A percentile compares a stretch with the other conserved stretches of the same genome.
These are phyloP conservation scores for Aristolochia contorta DNA, from an alignment of 164 flowering plant species.

Conservation along the genomic window DNA sequence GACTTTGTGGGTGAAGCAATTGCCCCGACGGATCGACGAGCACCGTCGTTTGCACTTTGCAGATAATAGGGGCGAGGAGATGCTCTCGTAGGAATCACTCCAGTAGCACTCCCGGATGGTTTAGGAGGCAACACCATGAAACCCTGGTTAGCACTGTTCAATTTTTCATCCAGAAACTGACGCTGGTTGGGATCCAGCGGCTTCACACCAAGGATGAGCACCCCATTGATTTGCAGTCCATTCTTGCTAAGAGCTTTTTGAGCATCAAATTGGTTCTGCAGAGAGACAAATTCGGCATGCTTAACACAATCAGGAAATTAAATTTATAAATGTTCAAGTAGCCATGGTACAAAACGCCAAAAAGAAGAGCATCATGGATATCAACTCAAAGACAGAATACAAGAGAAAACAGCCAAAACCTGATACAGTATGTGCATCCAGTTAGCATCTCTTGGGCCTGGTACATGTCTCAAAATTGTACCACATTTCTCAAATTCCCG, in stretches of 20 bases:
- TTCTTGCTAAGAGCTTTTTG: slow-evolving; percentile 77
- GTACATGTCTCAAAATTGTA: slow-evolving; percentile 68
- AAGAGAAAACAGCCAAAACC: slow-evolving; percentile 33
- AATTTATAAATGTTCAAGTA: too few relatives aligned
- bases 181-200: slow-evolving; percentile 72
- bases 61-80: slow-evolving; percentile 47
- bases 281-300: neutral
- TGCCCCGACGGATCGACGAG: slow-evolving; percentile 48
- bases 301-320: too few relatives aligned
- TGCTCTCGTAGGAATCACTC: slow-evolving; percentile 23
- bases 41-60: slow-evolving; percentile 32
- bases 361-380: neutral
- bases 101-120: slow-evolving; percentile 30
- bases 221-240: slow-evolving; percentile 82
- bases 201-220: slow-evolving; percentile 85
- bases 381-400: neutral
- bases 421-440: slow-evolving; percentile 97
- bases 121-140: slow-evolving; percentile 66
- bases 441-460: slow-evolving; percentile 90
- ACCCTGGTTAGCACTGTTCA: slow-evolving; percentile 46
- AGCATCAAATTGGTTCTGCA: slow-evolving; percentile 84
- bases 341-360: neutral
- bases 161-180: slow-evolving; percentile 52
- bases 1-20: slow-evolving; percentile 92
- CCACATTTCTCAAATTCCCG: slow-evolving; percentile 98